phyloP scores from a whole-genome alignment of 2,329 filamentous ascomycete species.

The Diaporthe sp. region DNA sequence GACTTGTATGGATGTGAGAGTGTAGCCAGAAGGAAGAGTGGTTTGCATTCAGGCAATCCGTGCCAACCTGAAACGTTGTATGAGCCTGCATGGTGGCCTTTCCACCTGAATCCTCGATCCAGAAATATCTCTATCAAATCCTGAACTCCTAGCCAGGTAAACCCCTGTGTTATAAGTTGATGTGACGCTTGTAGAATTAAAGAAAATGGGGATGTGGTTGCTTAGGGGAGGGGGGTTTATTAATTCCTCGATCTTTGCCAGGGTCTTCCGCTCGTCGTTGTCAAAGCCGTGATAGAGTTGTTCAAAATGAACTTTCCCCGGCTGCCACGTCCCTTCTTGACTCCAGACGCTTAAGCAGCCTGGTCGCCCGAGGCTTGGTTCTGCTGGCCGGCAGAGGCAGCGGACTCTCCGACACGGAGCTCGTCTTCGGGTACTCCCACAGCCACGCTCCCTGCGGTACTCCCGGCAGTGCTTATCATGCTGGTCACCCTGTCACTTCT shows the following conservation, averaged over 20 bases:
- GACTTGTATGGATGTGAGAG: too few species aligned
- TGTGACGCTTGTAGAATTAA: not conserved
- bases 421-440: constrained; percentile 72
- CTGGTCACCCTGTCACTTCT: constrained; percentile 61
- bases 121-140: not conserved
- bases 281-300: not conserved
- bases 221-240: too few species aligned
- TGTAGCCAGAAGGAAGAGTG: not conserved
- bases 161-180: not conserved
- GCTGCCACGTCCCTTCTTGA: not conserved
- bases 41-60: not conserved
- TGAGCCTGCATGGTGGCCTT: not conserved
- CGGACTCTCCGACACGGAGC: constrained; percentile 72
- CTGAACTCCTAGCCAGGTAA: constrained; percentile 14
- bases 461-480: constrained; percentile 56
- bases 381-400: constrained; percentile 59
- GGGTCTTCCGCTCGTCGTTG: not conserved
- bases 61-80: not conserved
- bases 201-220: not conserved
- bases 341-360: not conserved
- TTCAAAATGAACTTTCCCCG: not conserved
- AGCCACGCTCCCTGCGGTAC: constrained; percentile 51
- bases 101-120: not conserved
- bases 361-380: not conserved
- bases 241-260: not conserved